A percentile compares a stretch with the other conserved stretches of the same genome.
Evolutionary conservation across 192 early-diverging fungal species (phyloP).

Genomic region (Coemansia aciculifera): DNA sequence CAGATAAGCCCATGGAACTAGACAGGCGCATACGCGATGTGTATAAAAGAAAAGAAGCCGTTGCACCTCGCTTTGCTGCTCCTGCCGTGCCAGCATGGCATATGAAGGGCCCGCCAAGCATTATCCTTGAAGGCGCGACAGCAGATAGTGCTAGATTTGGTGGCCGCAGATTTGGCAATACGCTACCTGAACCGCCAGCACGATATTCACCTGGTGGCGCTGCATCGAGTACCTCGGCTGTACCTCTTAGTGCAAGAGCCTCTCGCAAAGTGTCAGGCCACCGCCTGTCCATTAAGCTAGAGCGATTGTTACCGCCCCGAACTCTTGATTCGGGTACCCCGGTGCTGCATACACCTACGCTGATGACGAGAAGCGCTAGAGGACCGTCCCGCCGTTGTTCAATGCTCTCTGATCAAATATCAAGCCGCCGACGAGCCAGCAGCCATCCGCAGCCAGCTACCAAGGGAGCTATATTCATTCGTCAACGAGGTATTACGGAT

Average conservation of each 20-base stretch:
- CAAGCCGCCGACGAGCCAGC: slow-evolving; percentile 18
- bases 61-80: neutral
- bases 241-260: neutral
- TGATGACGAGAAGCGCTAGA: slow-evolving; percentile 1
- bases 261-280: slow-evolving; percentile 1
- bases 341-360: neutral
- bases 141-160: neutral
- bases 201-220: neutral
- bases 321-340: neutral
- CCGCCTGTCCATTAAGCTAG: slow-evolving; percentile 26
- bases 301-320: slow-evolving; percentile 22
- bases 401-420: neutral
- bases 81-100: neutral
- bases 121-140: neutral
- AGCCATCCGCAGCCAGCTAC: slow-evolving; percentile 12
- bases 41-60: neutral
- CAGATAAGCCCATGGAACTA: too few species aligned
- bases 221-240: neutral
- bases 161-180: neutral
- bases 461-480: neutral
- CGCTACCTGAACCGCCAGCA: neutral
- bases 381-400: neutral
- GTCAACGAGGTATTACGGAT: neutral
- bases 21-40: neutral
- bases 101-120: neutral